These are phyloP conservation scores for Colletotrichum gigasporum DNA, from an alignment of 2,329 filamentous ascomycete species.

Conservation along the genomic window DNA sequence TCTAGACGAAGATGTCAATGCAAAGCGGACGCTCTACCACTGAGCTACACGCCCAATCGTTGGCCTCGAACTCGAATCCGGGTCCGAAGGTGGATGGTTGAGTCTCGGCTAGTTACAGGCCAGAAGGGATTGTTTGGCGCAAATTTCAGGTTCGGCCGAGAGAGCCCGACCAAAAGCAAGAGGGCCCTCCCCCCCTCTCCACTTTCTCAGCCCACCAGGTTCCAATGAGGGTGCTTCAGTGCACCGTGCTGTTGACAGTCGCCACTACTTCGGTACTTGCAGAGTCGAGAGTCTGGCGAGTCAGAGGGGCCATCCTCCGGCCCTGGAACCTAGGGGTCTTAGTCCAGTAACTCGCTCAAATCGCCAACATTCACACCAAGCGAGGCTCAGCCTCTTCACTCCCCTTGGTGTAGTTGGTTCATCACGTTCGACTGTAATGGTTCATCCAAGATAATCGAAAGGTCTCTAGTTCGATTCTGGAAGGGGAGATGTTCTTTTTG, in stretches of 20 bases:
- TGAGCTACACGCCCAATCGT: conserved; percentile 18
- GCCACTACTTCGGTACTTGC: too few relatives aligned
- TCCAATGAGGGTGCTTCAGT: too few relatives aligned
- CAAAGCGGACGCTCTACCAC: conserved; percentile 30
- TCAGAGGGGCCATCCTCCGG: background rate
- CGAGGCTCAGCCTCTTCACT: conserved; percentile 7
- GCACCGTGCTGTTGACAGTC: too few relatives aligned
- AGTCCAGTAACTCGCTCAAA: rapidly evolving
- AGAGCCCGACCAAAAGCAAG: too few relatives aligned
- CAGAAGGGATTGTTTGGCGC: too few relatives aligned
- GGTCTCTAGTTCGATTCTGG: conserved; percentile 32
- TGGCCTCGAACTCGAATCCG: background rate
- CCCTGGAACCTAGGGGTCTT: background rate
- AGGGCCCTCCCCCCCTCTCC: too few relatives aligned
- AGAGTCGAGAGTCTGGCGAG: too few relatives aligned
- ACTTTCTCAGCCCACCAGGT: too few relatives aligned
- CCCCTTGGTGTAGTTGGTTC: conserved; percentile 27
- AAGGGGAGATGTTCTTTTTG: conserved; percentile 20
- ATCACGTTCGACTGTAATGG: conserved; percentile 23
- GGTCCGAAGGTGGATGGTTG: background rate
- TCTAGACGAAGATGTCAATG: background rate
- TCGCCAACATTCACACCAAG: background rate
- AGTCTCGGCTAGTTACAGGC: background rate
- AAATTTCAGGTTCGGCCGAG: too few relatives aligned
- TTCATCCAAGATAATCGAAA: conserved; percentile 17